phyloP scores from a whole-genome alignment of 768 basidiomycete genomes.

The Boletus patriciae region DNA sequence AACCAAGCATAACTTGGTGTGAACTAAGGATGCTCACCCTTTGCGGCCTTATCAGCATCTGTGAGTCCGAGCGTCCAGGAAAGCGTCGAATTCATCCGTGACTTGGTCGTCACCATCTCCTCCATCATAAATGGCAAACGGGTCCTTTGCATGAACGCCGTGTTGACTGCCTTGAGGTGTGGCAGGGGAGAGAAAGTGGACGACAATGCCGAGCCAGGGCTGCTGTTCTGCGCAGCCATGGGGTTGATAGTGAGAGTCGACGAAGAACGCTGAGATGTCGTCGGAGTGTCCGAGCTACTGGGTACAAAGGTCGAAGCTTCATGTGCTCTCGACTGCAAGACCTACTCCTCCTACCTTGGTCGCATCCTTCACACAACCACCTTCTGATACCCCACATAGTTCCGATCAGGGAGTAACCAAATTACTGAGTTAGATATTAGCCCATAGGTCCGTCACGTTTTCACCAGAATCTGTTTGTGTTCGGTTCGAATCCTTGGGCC shows the following conservation, averaged over 20 bases:
- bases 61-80: slow-evolving; percentile 88
- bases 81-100: slow-evolving; percentile 94
- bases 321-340: too few relatives aligned
- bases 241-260: slow-evolving; percentile 55
- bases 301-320: slow-evolving; percentile 43
- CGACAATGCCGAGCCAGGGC: slow-evolving; percentile 21
- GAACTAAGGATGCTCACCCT: slow-evolving; percentile 47
- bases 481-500: slow-evolving; percentile 26
- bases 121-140: slow-evolving; percentile 96
- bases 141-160: slow-evolving; percentile 89
- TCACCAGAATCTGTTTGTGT: slow-evolving; percentile 41
- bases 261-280: slow-evolving; percentile 37
- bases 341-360: too few relatives aligned
- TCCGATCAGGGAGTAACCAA: too few relatives aligned
- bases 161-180: slow-evolving; percentile 72
- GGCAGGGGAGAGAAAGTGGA: slow-evolving; percentile 53
- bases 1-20: not conserved
- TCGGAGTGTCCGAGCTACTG: slow-evolving; percentile 31
- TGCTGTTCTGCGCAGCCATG: not conserved
- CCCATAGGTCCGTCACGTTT: not conserved
- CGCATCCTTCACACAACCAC: too few relatives aligned
- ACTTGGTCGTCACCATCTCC: slow-evolving; percentile 71
- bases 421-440: not conserved
- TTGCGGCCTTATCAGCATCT: slow-evolving; percentile 75
- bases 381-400: too few relatives aligned